Conservation (phyloP, 495 filamentous ascomycete species). For the Neurospora tetrasperma region DNA sequence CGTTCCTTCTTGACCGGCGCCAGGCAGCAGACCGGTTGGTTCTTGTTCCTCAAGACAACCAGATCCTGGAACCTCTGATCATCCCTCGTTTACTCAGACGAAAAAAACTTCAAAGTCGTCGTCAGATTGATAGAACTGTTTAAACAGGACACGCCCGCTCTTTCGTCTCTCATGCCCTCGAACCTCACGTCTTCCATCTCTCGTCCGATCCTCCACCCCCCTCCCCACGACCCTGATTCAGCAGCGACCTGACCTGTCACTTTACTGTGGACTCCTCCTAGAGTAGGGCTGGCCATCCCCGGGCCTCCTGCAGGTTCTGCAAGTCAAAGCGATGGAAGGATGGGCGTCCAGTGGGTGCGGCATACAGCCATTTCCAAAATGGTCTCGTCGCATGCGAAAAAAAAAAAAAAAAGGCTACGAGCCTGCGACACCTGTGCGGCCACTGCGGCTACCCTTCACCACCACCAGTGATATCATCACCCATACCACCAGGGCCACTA, state of each 20-base stretch:
- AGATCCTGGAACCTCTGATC: background rate
- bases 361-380: background rate
- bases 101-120: background rate
- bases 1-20: background rate
- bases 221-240: background rate
- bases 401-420: background rate
- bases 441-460: background rate
- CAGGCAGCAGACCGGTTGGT: background rate
- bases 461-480: background rate
- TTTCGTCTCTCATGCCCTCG: background rate
- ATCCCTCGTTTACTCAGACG: background rate
- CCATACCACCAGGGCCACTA: background rate
- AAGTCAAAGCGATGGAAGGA: background rate
- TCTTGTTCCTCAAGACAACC: background rate
- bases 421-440: background rate
- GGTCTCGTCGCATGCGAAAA: background rate
- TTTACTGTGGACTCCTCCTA: background rate
- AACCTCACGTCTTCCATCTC: background rate
- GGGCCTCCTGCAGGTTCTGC: background rate
- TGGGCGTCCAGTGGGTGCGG: background rate
- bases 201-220: background rate
- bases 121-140: too few species aligned
- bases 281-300: background rate
- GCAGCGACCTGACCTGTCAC: background rate
- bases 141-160: too few species aligned